Evolutionary conservation across 176 grass and related monocot species (phyloP), one percentile per base, ranked within the genome.

Genomic region (Paspalum vaginatum): DNA sequence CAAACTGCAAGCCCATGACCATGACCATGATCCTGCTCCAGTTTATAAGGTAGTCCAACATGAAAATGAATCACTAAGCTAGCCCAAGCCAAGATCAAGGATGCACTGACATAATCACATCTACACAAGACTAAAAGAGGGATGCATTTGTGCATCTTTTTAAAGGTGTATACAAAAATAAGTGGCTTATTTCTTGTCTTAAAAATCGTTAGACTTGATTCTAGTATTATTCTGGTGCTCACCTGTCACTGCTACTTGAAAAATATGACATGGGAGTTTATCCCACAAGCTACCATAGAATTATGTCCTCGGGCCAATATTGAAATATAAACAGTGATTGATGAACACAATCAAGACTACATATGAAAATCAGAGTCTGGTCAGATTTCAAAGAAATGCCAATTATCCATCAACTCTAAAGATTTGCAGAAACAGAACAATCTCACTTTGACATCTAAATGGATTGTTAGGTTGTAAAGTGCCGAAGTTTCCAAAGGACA

Each of bases 1-100:
- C 0, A 79, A 16, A 63, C 59, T 39, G 9, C 18, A 79, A 41
- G 41, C 38, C 54, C 45, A 83, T 26, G 44, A 80, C 54, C 45
- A 83, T 26, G 44, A 80, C 8, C 20, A 6, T 26, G 58, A 65
- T 32, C 1, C 26, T 68, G 22, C 22, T 21, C 55, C 55, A 58
- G 55, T 54, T 16, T 83, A 52, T 4, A 60, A 32, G 10, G 52
- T 67, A 71, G 7, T 9, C 15, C 0, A 4, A 46, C 5, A 70
- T 58, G 15, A 47, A 43, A 55, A 20, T 45, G 44, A 32, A 56
- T 16, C 20, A 69, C 24, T 47, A 75, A 64, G 16, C 46, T 54
- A 72, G 43, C 25, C 45, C 22, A 69, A 3, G 1, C 48, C 9
- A 87, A n/a, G 25, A 52, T 51, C 10, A 12, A n/a, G 22, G 45